These are phyloP conservation scores for Diaporthe sp. DNA, from an alignment of 2,329 filamentous ascomycete species.

Conservation along the genomic window DNA sequence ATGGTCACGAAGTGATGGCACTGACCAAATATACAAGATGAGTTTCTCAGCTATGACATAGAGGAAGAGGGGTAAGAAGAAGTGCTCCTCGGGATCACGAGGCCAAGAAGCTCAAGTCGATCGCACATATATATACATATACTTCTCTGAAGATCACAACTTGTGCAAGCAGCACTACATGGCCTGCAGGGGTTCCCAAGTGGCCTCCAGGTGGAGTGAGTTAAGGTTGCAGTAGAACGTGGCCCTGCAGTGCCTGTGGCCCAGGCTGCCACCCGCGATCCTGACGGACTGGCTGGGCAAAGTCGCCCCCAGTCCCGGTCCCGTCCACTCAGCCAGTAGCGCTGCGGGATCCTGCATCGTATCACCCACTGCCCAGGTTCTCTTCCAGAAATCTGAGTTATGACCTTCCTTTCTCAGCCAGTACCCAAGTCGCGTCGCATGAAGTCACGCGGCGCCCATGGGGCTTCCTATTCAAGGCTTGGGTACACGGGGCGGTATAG, in stretches of 20 bases:
- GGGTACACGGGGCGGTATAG: not conserved
- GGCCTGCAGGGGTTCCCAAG: slow-evolving; percentile 10
- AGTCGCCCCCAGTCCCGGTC: slow-evolving; percentile 5
- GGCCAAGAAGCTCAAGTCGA: slow-evolving; percentile 24
- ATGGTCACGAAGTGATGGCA: not conserved
- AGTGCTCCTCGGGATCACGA: slow-evolving; percentile 1
- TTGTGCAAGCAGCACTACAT: not conserved
- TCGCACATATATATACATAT: slow-evolving; percentile 10
- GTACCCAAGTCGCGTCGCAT: slow-evolving; percentile 12
- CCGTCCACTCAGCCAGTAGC: slow-evolving; percentile 6
- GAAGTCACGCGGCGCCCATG: slow-evolving; percentile 6
- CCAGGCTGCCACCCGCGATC: slow-evolving; percentile 17
- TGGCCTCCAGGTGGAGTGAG: not conserved
- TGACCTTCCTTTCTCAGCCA: slow-evolving; percentile 29
- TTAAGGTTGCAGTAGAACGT: slow-evolving; percentile 25
- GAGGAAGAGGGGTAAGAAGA: slow-evolving; percentile 7
- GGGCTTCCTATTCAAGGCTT: slow-evolving; percentile 11
- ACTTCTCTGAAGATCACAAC: not conserved
- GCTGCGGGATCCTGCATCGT: not conserved
- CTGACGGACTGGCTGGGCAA: slow-evolving; percentile 21
- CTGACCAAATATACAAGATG: not conserved
- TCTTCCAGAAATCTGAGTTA: not conserved
- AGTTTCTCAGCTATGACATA: not conserved
- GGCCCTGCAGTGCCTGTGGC: slow-evolving; percentile 16
- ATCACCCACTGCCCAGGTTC: not conserved